A percentile compares a stretch with the other conserved stretches of the same genome.
Evolutionary conservation across 1,284 basidiomycete species (phyloP).

Genomic region (Ceratobasidium papillatum): DNA sequence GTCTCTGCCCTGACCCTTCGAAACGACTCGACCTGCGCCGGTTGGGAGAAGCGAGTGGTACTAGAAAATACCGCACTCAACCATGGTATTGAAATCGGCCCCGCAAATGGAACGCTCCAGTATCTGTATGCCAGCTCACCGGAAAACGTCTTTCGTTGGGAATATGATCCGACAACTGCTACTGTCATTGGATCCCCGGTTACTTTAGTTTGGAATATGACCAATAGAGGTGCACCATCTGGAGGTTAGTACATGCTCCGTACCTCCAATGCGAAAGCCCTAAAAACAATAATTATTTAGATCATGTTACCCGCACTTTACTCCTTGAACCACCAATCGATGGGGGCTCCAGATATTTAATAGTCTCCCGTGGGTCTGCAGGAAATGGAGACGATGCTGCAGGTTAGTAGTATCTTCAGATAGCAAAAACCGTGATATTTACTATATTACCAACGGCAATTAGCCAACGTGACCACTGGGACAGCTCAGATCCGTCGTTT

Average conservation of each 20-base stretch:
- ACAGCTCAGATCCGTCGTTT: slow-evolving; percentile 55
- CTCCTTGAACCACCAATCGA: slow-evolving; percentile 49
- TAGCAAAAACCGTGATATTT: neutral
- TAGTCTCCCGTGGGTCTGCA: slow-evolving; percentile 53
- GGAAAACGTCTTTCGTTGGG: slow-evolving; percentile 28
- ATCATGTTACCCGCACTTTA: slow-evolving; percentile 53
- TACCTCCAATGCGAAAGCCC: neutral
- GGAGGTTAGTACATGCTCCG: neutral
- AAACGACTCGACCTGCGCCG: slow-evolving; percentile 45
- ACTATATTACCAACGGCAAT: slow-evolving; percentile 47
- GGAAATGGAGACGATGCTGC: slow-evolving; percentile 57
- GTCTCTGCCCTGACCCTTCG: slow-evolving; percentile 53
- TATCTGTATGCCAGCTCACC: slow-evolving; percentile 45
- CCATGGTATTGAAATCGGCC: slow-evolving; percentile 55
- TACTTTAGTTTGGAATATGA: slow-evolving; percentile 52
- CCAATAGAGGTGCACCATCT: slow-evolving; percentile 54
- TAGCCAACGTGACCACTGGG: slow-evolving; percentile 49
- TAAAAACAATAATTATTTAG: slow-evolving; percentile 46
- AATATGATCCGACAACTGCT: slow-evolving; percentile 36
- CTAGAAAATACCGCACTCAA: slow-evolving; percentile 53
- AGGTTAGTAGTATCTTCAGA: slow-evolving; percentile 44
- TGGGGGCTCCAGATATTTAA: slow-evolving; percentile 37
- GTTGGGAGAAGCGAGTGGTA: slow-evolving; percentile 56
- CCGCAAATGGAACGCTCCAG: slow-evolving; percentile 46
- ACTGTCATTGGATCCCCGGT: slow-evolving; percentile 43